Evolutionary conservation across 768 basidiomycete genomes (phyloP), one percentile per base, ranked within the genome.

Genomic region (Hygrocybe punicea): DNA sequence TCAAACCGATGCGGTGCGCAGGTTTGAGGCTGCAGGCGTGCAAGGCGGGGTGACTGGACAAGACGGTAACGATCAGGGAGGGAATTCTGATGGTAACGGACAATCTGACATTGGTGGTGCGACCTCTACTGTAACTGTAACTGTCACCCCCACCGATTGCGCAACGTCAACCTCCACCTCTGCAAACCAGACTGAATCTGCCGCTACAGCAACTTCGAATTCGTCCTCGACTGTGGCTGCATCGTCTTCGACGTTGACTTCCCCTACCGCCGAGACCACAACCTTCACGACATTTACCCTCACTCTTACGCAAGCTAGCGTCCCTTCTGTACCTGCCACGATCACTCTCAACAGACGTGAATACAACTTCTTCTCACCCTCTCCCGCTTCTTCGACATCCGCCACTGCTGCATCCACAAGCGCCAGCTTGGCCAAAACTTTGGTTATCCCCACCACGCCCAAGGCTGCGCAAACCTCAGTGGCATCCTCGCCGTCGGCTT

Each of bases 21-120:
- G 77, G 13, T 77, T 84, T 58, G 57, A 63, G 10, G 69, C 65
- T 24, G 72, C 76, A 11, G 80, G 81, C 44, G 81, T 76, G 10
- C 57, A 66, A 6, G 78, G 80, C 46, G 81, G 78, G 6, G 56
- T 76, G 21, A 71, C 71, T 17, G 79, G 78, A 8, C 57, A 63
- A 16, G 63, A 61, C 24, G 48, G 56, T 29, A 60, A 52, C 35
- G 57, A 62, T 49, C 49, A 61, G 8, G 52, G 46, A 25, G 47
- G 40, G 14, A 60, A 62, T 44, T 17, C n/a, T 17, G 36, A 9
- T 39, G 11, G 29, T 21, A 50, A 5, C 13, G 25, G 44, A 1
- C 19, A 29, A 16, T 53, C 44, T 11, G 19, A 29, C 21, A 5
- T n/a, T 11, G 16, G 7, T 7, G 24, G 35, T n/a, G 46, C 16